Percentiles rank a stretch among this genome's conserved stretches.
Conservation (phyloP, 805 yeast species). For the Brettanomyces anomalus region DNA sequence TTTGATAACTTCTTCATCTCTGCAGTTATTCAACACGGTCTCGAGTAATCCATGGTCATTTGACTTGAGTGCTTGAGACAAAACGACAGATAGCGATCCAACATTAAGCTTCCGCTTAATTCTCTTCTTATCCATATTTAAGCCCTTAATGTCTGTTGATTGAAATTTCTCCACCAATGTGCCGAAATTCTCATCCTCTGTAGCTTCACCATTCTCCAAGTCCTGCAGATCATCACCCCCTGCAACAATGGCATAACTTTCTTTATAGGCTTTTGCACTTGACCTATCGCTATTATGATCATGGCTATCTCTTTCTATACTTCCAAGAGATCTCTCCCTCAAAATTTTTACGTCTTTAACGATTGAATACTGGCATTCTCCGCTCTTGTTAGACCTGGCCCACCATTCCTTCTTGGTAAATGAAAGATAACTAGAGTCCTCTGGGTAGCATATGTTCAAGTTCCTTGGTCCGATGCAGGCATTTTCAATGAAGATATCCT, state of each 20-base stretch:
- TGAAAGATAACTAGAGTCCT: conserved; percentile 46
- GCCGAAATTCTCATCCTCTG: conserved; percentile 17
- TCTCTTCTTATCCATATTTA: conserved; percentile 15
- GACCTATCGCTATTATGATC: conserved; percentile 43
- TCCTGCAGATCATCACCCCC: conserved; percentile 58
- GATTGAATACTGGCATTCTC: conserved; percentile 19
- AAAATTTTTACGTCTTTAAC: conserved; percentile 18
- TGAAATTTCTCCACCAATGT: conserved; percentile 48
- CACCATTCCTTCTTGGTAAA: conserved; percentile 50
- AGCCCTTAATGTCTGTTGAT: conserved; percentile 11
- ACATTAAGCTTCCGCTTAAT: conserved; percentile 42
- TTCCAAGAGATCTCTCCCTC: conserved; percentile 33
- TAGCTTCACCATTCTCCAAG: conserved; percentile 35
- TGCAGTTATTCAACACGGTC: conserved; percentile 53
- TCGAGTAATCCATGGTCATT: conserved; percentile 83
- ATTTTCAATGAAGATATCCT: conserved; percentile 17
- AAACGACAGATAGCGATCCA: conserved; percentile 75
- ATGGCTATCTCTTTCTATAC: conserved; percentile 30
- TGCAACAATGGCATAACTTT: conserved; percentile 49
- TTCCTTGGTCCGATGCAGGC: conserved; percentile 22
- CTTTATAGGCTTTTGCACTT: conserved; percentile 47
- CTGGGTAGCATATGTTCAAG: conserved; percentile 50
- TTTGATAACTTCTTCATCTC: conserved; percentile 40
- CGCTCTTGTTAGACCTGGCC: conserved; percentile 13
- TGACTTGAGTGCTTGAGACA: conserved; percentile 80